These are phyloP conservation scores for Micromonas pusilla DNA, from an alignment of 139 green algal genomes.

Conservation along the genomic window DNA sequence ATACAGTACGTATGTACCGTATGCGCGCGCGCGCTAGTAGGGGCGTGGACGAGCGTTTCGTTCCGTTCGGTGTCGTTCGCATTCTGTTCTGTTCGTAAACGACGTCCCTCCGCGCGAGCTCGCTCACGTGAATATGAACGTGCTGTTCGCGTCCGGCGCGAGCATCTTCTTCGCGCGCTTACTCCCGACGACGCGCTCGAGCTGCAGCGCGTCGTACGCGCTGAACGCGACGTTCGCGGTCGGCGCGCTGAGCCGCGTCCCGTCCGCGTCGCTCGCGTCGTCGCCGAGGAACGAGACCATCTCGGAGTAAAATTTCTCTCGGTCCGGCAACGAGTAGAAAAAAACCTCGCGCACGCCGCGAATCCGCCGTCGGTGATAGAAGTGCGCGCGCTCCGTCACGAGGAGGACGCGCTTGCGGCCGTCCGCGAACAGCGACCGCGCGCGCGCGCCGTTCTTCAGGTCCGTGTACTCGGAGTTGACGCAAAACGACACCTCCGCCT, in stretches of 20 bases:
- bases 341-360: constrained; percentile 69
- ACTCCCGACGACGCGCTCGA: constrained; percentile 68
- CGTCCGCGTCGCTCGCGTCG: no score
- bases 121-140: constrained; percentile 9
- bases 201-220: constrained; percentile 51
- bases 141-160: neutral
- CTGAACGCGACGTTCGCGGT: constrained; percentile 34
- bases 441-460: constrained; percentile 52
- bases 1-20: no score
- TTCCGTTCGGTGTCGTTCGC: no score
- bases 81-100: no score
- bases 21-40: no score
- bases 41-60: no score
- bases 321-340: constrained; percentile 79
- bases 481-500: constrained; percentile 34
- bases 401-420: constrained; percentile 66
- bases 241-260: neutral
- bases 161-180: constrained; percentile 18
- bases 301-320: constrained; percentile 73
- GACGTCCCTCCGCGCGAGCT: neutral
- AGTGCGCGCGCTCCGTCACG: constrained; percentile 91
- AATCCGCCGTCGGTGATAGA: constrained; percentile 77
- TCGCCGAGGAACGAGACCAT: constrained; percentile 56
- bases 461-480: constrained; percentile 39
- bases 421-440: constrained; percentile 67